A percentile compares a stretch with the other conserved stretches of the same genome.
phyloP scores from a whole-genome alignment of 768 basidiomycete species.

The Leccinellum luteum region DNA sequence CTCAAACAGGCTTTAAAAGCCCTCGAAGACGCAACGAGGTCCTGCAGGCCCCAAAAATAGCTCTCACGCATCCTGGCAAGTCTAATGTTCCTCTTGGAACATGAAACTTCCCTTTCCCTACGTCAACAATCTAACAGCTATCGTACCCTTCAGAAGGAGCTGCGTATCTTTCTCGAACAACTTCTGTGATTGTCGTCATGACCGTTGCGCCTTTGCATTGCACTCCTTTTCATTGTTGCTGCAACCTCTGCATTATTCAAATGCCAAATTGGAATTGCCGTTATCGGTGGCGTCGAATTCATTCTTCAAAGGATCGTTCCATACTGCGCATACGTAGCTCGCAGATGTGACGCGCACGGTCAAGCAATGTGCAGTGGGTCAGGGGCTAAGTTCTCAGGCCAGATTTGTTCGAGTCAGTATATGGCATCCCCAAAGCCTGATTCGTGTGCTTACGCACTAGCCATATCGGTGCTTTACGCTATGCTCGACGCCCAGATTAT shows the following conservation, averaged over 20 bases:
- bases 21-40: constrained; percentile 24
- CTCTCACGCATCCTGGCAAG: constrained; percentile 18
- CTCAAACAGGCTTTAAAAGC: constrained; percentile 21
- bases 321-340: constrained; percentile 16
- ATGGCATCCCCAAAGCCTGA: constrained; percentile 15
- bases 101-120: constrained; percentile 13
- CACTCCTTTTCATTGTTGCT: constrained; percentile 11
- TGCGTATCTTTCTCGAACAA: constrained; percentile 3
- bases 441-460: constrained; percentile 16
- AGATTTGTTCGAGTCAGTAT: constrained; percentile 5
- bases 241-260: constrained; percentile 17
- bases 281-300: constrained; percentile 30
- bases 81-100: constrained; percentile 17
- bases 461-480: constrained; percentile 20
- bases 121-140: constrained; percentile 16
- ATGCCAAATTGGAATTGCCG: constrained; percentile 17
- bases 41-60: constrained; percentile 21
- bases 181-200: constrained; percentile 30
- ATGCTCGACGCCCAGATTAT: constrained; percentile 12
- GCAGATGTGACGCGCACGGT: neutral
- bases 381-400: constrained; percentile 22
- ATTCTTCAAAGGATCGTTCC: constrained; percentile 17
- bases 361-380: constrained; percentile 20
- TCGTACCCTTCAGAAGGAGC: neutral
- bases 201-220: constrained; percentile 8